phyloP scores from a whole-genome alignment of 352 stramenopile species.

The Pythium pectinolyticum region DNA sequence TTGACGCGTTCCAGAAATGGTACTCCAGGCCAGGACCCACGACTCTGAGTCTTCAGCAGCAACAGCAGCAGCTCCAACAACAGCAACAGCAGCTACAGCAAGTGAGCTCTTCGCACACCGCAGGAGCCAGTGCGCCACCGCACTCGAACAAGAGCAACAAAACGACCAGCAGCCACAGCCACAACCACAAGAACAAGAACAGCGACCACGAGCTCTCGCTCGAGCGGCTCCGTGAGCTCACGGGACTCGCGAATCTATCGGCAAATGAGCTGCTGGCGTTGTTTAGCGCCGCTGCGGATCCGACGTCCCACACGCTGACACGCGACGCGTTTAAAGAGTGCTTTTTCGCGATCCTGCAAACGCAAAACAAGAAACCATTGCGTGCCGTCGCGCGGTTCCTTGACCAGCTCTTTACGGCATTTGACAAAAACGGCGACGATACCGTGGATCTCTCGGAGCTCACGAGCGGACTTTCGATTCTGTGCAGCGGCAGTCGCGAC shows the following conservation, averaged over 20 bases:
- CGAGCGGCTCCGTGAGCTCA: constrained; percentile 48
- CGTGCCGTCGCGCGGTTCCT: constrained; percentile 57
- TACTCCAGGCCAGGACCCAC: constrained; percentile 68
- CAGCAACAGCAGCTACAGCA: no score
- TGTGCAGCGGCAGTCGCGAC: constrained; percentile 69
- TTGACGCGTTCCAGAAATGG: constrained; percentile 72
- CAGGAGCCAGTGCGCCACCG: no score
- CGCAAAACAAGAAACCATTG: constrained; percentile 52
- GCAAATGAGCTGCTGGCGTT: constrained; percentile 61
- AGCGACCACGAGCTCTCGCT: constrained; percentile 26
- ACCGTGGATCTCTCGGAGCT: constrained; percentile 80
- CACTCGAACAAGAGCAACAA: constrained; percentile 1
- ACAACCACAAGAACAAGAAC: constrained; percentile 8
- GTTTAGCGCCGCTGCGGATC: constrained; percentile 39
- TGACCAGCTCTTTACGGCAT: constrained; percentile 73
- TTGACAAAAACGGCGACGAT: constrained; percentile 70
- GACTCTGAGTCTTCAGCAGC: constrained; percentile 29
- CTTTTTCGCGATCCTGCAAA: constrained; percentile 65
- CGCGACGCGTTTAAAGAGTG: constrained; percentile 68
- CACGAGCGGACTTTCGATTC: constrained; percentile 69
- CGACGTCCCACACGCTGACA: constrained; percentile 32
- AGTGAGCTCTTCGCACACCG: no score
- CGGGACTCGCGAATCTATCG: constrained; percentile 48
- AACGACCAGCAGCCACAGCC: no score
- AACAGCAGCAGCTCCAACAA: neutral